Percentiles rank a stretch among this genome's conserved stretches.
phyloP scores from a whole-genome alignment of 371 early-diverging fungal species.

The Dichotomocladium elegans region DNA sequence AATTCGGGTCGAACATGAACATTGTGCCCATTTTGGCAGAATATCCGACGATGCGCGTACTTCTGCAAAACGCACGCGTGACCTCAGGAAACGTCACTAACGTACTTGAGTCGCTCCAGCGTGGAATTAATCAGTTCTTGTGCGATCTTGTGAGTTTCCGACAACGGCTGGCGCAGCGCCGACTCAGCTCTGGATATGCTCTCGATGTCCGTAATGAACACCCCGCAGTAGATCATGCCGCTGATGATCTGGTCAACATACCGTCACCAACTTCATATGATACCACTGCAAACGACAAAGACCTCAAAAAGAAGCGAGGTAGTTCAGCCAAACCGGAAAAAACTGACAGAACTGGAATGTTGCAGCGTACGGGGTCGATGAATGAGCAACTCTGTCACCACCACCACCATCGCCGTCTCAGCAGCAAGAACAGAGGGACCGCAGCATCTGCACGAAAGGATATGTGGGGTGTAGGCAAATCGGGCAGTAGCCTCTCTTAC shows the following conservation, averaged over 20 bases:
- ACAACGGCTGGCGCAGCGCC: conserved; percentile 33
- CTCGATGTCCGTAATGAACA: conserved; percentile 52
- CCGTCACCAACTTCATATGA: background rate
- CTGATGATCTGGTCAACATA: background rate
- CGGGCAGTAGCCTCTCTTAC: conserved; percentile 57
- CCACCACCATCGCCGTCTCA: background rate
- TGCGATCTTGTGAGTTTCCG: conserved; percentile 53
- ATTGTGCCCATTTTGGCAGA: conserved; percentile 52
- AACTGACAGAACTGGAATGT: background rate
- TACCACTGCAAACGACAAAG: background rate
- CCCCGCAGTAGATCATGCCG: conserved; percentile 16
- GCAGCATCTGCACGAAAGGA: conserved; percentile 27
- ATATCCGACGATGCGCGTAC: conserved; percentile 63
- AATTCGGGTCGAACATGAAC: conserved; percentile 61
- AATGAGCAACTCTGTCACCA: background rate
- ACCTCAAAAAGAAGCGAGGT: background rate
- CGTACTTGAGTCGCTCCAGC: conserved; percentile 49
- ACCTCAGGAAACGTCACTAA: conserved; percentile 37
- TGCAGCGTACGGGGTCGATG: background rate
- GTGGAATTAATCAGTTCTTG: conserved; percentile 57
- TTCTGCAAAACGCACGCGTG: conserved; percentile 61
- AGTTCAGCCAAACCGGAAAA: background rate
- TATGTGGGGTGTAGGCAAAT: conserved; percentile 58
- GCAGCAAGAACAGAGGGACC: background rate
- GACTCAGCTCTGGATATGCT: conserved; percentile 43